Base-by-base conservation (phyloP, 2,329 filamentous ascomycete species). In the Trichophyton simii region DNA sequence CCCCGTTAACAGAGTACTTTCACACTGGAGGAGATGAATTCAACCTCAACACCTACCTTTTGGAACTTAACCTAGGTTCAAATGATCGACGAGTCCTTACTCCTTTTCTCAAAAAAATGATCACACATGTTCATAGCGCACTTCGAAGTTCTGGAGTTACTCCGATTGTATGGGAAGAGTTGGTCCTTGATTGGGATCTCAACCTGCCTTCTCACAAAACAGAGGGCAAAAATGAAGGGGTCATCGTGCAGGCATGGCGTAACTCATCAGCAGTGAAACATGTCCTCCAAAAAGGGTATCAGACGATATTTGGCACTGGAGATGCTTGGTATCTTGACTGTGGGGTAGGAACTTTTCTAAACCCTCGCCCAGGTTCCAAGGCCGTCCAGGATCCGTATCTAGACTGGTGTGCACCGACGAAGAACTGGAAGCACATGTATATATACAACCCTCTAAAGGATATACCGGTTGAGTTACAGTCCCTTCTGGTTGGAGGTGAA, bases 1-100 rank as follows among this genome's bases (percentile, higher is more conserved):
- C 78, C 7, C 84, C 86, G 0, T 89, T 89, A 72, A 80, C 86
- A 1, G 76, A 83, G 5, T 83, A 92, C 75, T 95, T 92, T 78
- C 90, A 95, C 75, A 88, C 88, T 0, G 91, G 91, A 52, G 91
- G 91, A 60, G 91, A 95, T 68, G 91, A 95, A 76, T 84, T 95
- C 64, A 92, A 94, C 73, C 79, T 79, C 64, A 86, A 91, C 68
- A 83, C 86, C 59, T 91, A 89, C 69, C 78, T 78, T 46, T 80
- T 92, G 9, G 90, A 95, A 70, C 82, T 86, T 3, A 87, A 83
- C 0, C 84, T 95, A 42, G 73, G 79, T 4, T 87, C 85, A 36
- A 89, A 87, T 70, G 77, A 84, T 60, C 76, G 79, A 0, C 73
- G 77, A 0, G 80, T 92, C 13, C 77, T 95, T 42, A 80, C 83